These are phyloP conservation scores for Torulaspora indica DNA, from an alignment of 805 yeast genomes.

Conservation along the genomic window DNA sequence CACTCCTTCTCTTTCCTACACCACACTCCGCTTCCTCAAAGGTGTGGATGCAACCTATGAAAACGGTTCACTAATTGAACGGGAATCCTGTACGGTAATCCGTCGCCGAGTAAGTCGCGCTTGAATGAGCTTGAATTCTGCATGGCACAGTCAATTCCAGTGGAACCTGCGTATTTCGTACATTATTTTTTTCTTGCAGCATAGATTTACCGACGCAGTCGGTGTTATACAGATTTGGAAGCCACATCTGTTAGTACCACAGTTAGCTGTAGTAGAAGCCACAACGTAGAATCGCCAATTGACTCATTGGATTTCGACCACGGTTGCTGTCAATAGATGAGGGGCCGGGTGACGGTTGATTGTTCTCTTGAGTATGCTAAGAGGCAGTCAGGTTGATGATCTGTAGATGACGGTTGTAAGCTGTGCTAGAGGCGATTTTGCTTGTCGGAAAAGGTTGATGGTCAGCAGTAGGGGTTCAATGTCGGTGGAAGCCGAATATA, in stretches of 20 bases:
- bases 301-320: not conserved
- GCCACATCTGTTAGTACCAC: slow-evolving; percentile 1
- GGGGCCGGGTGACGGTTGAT: not conserved
- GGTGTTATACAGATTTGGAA: slow-evolving; percentile 1
- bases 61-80: not conserved
- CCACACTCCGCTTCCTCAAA: not conserved
- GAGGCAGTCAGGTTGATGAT: not conserved
- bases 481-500: slow-evolving; percentile 11
- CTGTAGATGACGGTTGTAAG: not conserved
- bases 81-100: not conserved
- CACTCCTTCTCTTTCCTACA: not conserved
- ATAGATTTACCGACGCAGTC: not conserved
- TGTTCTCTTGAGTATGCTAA: not conserved
- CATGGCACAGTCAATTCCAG: no score
- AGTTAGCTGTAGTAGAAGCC: not conserved
- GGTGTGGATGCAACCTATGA: not conserved
- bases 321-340: not conserved
- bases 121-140: no score
- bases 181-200: not conserved
- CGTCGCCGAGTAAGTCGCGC: no score
- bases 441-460: not conserved
- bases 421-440: not conserved
- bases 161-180: not conserved
- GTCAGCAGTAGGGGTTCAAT: slow-evolving; percentile 3
- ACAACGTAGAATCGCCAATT: not conserved